A percentile compares a stretch with the other conserved stretches of the same genome.
These are phyloP conservation scores for Trichoderma gamsii DNA, from an alignment of 495 filamentous ascomycete genomes.

Conservation along the genomic window DNA sequence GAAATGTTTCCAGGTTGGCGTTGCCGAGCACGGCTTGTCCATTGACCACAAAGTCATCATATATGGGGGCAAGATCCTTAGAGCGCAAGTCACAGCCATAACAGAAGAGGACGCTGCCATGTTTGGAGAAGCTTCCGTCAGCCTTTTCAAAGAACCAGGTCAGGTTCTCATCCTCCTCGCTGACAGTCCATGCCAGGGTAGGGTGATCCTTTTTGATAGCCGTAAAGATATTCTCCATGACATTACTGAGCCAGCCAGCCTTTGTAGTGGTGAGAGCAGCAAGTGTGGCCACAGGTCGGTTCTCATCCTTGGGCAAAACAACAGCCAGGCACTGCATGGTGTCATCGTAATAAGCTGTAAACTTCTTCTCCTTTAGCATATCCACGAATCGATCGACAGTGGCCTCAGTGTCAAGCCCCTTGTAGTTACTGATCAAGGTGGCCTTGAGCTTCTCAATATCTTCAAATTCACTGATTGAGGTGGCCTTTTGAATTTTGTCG, in stretches of 20 bases:
- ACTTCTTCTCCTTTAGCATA: slow-evolving; percentile 64
- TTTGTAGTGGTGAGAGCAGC: slow-evolving; percentile 96
- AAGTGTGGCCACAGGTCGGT: slow-evolving; percentile 59
- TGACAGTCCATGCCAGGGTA: slow-evolving; percentile 91
- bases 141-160: slow-evolving; percentile 99
- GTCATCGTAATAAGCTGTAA: slow-evolving; percentile 94
- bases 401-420: slow-evolving; percentile 75
- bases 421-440: slow-evolving; percentile 78
- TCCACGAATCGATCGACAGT: slow-evolving; percentile 84
- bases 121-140: slow-evolving; percentile 77
- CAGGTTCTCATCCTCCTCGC: slow-evolving; percentile 92
- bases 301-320: slow-evolving; percentile 62
- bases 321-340: slow-evolving; percentile 90
- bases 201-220: slow-evolving; percentile 88
- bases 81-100: slow-evolving; percentile 94
- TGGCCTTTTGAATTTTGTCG: slow-evolving; percentile 76
- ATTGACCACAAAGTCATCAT: slow-evolving; percentile 78
- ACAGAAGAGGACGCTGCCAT: slow-evolving; percentile 93
- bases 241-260: slow-evolving; percentile 89
- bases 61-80: slow-evolving; percentile 84
- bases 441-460: slow-evolving; percentile 72
- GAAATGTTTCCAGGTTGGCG: slow-evolving; percentile 77
- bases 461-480: slow-evolving; percentile 68
- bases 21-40: slow-evolving; percentile 86
- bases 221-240: slow-evolving; percentile 93